Evolutionary conservation across 2,329 filamentous ascomycete genomes (phyloP), one percentile per base, ranked within the genome.

Genomic region (Calonectria montana): DNA sequence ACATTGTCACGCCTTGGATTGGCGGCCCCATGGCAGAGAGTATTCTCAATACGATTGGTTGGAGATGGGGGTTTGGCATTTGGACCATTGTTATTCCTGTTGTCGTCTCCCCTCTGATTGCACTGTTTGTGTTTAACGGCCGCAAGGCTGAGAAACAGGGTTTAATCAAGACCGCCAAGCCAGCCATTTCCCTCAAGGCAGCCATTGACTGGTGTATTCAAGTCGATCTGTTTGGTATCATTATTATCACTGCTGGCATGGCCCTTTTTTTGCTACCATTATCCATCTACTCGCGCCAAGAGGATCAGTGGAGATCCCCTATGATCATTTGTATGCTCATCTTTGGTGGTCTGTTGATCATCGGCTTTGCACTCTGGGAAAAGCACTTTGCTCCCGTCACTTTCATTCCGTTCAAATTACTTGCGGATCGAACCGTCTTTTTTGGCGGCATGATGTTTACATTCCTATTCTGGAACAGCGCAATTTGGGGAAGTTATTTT

Each of bases 1-100:
- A 91, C 79, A 88, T 94, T 72, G 86, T 91, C 67, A 92, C 91
- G 0, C 90, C 91, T 7, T 94, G 90, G 84, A 87, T 90, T n/a
- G 89, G 90, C 4, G 88, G 90, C 0, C 88, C 87, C 29, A 88
- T 92, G 63, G 88, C 88, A 0, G 83, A 89, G 13, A 81, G 83
- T 1, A 87, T 92, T 65, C 83, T 90, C 23, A 71, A 80, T 9
- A 82, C 87, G n/a, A 83, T 87, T 5, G 89, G 88, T 59, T 94
- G 90, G 89, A 87, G 91, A 67, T 94, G 92, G 93, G 92, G 88
- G 5, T 92, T 92, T 74, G 92, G 92, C 59, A 86, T 89, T 74
- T 81, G 23, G 80, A 80, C 61, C 9, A 63, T 71, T 21, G 69
- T 71, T 4, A 45, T 71, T 12, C 69, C 69, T 1, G 39, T 71